Evolutionary conservation across 169 alveolate species (phyloP), one percentile per base, ranked within the genome.

Genomic region (Cytauxzoon felis): DNA sequence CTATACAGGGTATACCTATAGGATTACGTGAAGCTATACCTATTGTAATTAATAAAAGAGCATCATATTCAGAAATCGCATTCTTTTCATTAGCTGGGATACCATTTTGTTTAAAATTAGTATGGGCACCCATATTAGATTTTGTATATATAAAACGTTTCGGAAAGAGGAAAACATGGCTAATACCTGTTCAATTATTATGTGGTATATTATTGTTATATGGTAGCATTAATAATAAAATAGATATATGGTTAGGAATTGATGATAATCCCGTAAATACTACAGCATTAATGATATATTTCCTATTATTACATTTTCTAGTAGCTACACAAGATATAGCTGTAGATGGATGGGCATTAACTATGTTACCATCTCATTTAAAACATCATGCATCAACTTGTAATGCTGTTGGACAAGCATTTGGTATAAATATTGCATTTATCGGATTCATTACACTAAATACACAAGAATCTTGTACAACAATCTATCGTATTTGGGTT

Each of bases 341-440:
- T 8, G 98, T 95, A 26, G 98, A 95, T 57, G 97, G 97, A 13
- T 95, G 98, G 98, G 97, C 98, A 11, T 60, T 95, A 33, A 91
- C 93, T 18, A 85, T 94, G 72, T 89, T 95, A 7, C 57, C 92
- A 11, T 64, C 78, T 24, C 67, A 57, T 13, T 26, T 68, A 54
- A 50, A 73, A 30, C 57, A 79, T 18, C 79, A 79, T 26, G 91
- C 93, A n/a, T 88, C 94, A 19, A 80, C 92, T 29, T 88, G 93
- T 64, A 89, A 89, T 68, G 63, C 89, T 21, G 83, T 82, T 32
- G 94, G 94, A 6, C 93, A 89, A 60, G 71, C 90, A 34, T 61
- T 87, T 11, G 94, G 94, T n/a, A 66, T 73, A n/a, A 84, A 86
- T 54, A 59, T 76, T 13, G 78, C 94, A 11, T 89, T 79, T 61